A percentile compares a stretch with the other conserved stretches of the same genome.
These are phyloP conservation scores for Ogataea henricii DNA, from an alignment of 805 yeast species.

Conservation along the genomic window DNA sequence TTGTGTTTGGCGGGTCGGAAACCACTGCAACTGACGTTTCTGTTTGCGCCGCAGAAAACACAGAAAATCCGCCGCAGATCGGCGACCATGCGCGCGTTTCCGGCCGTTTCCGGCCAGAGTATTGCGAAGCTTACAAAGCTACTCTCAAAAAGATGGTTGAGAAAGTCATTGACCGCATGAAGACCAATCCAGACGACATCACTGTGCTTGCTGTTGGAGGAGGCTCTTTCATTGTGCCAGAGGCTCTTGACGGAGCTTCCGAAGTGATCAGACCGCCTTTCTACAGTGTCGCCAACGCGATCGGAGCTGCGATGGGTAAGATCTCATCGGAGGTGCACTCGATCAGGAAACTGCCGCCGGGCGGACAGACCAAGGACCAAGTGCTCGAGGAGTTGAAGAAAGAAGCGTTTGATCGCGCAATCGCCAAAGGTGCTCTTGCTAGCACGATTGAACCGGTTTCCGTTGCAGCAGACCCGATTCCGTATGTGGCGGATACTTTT, in stretches of 20 bases:
- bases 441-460: constrained; percentile 30
- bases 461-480: constrained; percentile 33
- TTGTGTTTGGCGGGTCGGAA: constrained; percentile 45
- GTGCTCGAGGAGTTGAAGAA: constrained; percentile 23
- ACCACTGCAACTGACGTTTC: constrained; percentile 47
- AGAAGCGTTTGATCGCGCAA: constrained; percentile 21
- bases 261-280: constrained; percentile 44
- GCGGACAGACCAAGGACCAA: constrained; percentile 21
- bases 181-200: constrained; percentile 42
- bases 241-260: constrained; percentile 40
- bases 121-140: constrained; percentile 6
- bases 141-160: constrained; percentile 36
- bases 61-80: constrained; percentile 27
- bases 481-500: constrained; percentile 38
- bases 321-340: constrained; percentile 36
- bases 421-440: constrained; percentile 32
- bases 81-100: constrained; percentile 29
- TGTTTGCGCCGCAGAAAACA: constrained; percentile 33
- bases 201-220: constrained; percentile 52
- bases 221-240: constrained; percentile 49
- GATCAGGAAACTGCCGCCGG: constrained; percentile 19
- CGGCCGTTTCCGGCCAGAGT: constrained; percentile 11
- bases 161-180: constrained; percentile 45
- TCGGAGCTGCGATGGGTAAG: constrained; percentile 52
- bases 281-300: constrained; percentile 49